Base-by-base conservation (phyloP, 1,284 basidiomycete genomes). In the Ceratobasidium sp. region DNA sequence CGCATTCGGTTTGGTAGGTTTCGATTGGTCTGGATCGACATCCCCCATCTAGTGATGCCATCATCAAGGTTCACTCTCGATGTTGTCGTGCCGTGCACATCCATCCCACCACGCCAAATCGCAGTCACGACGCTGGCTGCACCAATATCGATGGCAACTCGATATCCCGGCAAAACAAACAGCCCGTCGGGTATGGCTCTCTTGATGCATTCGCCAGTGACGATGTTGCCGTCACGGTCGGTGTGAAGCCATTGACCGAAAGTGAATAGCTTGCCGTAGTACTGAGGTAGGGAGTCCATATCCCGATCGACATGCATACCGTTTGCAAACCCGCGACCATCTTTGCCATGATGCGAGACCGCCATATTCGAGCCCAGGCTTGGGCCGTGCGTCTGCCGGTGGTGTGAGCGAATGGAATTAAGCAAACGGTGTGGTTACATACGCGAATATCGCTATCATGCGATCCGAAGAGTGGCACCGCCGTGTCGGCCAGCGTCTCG, bases 351-450 rank as follows among this genome's bases (percentile, higher is more conserved):
- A 40, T 29, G 42, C 1, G 42, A 45, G 20, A 45, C 43, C 2
- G 57, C 38, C 57, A 60, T 60, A n/a, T 60, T 60, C 27, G 57
- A 42, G 3, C 57, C 57, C 13, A 60, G 12, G 29, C 57, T 60
- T 8, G 57, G 57, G 13, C 57, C 57, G 17, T 60, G 57, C 6
- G 43, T 31, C 57, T 60, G 8, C 6, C 13, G 13, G 43, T 25
- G 10, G 6, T 13, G 40, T 56, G 13, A 40, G 34, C 25, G 25
- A 17, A 31, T 17, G 54, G 20, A 2, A 17, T 17, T 53, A 12
- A 13, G 10, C n/a, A 25, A 20, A 31, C 12, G 12, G 13, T 10
- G 15, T 1, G 22, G 20, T 31, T 32, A 6, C 34, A 13, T 22
- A 60, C 57, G 17, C 42, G 15, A 32, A 60, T 47, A n/a, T 60